Base-by-base conservation (phyloP, 1,139 yeast species). In the Fermentozyma sake region DNA sequence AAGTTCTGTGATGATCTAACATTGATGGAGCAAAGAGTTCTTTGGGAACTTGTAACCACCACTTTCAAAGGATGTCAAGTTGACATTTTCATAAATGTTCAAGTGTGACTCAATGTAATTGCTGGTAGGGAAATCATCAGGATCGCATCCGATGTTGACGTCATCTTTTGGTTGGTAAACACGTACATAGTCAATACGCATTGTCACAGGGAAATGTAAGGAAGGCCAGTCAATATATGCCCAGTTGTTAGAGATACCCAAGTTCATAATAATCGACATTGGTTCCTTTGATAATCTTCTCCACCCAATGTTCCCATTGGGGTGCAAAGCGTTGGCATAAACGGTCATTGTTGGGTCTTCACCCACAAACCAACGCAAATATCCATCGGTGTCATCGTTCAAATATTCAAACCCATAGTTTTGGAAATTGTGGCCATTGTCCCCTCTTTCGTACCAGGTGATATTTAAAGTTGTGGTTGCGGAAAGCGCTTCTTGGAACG, bases 221-320 rank as follows among this genome's bases (percentile, higher is more conserved):
- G 75, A 63, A 18, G 72, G 67, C 93, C 94, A 83, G 51, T 82
- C 83, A 38, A 85, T 83, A 49, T 80, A 79, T 1, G 85, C 80
- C 95, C 95, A 85, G 31, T 76, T 73, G 38, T 77, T 76, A 6
- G 95, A 84, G 28, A 85, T 57, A 53, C 93, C 95, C 53, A 85
- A 55, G 52, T 85, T 85, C 64, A 85, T 50, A 38, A 86, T 62
- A 20, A 86, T 63, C 2, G 86, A 68, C 95, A 86, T 83, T 35
- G 96, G 96, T 51, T 86, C 96, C 52, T 80, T 79, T 10, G 91
- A 69, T 26, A 86, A 70, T 32, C 68, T 52, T 48, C 96, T 72
- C 76, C 79, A 73, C 11, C 77, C 89, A 32, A 86, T 59, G 48
- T 86, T 86, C 35, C 96, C 96, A 50, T 81, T 80, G 11, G 94